Percentiles rank a stretch among this genome's conserved stretches.
Conservation (phyloP, 805 yeast genomes). For the Metschnikowia continentalis region DNA sequence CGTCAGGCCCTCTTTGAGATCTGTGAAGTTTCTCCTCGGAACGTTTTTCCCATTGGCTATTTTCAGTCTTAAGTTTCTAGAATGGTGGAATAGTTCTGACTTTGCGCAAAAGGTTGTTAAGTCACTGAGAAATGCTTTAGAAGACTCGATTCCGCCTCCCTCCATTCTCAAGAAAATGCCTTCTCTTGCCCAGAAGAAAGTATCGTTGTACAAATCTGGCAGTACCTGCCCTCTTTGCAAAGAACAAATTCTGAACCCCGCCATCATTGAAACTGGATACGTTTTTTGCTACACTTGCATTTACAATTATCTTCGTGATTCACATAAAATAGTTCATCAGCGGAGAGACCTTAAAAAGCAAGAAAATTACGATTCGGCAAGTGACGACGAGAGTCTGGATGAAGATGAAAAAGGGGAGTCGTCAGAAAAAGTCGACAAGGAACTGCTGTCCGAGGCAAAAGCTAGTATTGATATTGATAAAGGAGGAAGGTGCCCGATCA, state of each 20-base stretch:
- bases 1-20: slow-evolving; percentile 28
- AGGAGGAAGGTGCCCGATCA: slow-evolving; percentile 81
- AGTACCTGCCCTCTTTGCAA: slow-evolving; percentile 67
- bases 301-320: slow-evolving; percentile 53
- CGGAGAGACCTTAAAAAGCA: slow-evolving; percentile 10
- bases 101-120: slow-evolving; percentile 57
- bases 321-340: slow-evolving; percentile 30
- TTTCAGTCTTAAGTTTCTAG: slow-evolving; percentile 75
- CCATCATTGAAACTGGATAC: slow-evolving; percentile 86
- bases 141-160: slow-evolving; percentile 49
- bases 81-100: slow-evolving; percentile 88
- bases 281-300: slow-evolving; percentile 90
- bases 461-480: neutral
- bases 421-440: slow-evolving; percentile 6
- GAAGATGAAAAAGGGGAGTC: slow-evolving; percentile 9
- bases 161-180: slow-evolving; percentile 21
- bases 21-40: slow-evolving; percentile 34
- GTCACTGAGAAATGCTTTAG: slow-evolving; percentile 42
- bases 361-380: slow-evolving; percentile 15
- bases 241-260: slow-evolving; percentile 65
- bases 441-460: slow-evolving; percentile 1
- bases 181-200: slow-evolving; percentile 15
- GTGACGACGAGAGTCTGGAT: slow-evolving; percentile 4
- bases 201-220: slow-evolving; percentile 26
- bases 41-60: slow-evolving; percentile 76